Conservation (phyloP, 2,329 filamentous ascomycete species). For the Fusarium buharicum region DNA sequence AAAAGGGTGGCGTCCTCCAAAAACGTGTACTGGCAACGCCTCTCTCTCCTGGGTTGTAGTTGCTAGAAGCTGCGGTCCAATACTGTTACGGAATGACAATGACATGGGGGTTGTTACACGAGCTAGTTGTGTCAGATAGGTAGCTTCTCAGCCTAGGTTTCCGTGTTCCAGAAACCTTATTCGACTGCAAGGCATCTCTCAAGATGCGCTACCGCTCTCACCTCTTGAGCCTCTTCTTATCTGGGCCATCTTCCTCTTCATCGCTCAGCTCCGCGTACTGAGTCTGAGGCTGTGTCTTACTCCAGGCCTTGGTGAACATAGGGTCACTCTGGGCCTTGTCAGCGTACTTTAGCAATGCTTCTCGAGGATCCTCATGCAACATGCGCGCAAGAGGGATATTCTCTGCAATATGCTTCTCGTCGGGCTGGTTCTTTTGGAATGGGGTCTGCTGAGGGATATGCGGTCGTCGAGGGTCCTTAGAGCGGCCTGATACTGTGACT, state of each 20-base stretch:
- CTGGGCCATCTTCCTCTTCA: slow-evolving; percentile 77
- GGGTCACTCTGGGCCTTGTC: slow-evolving; percentile 93
- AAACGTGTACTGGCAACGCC: slow-evolving; percentile 5
- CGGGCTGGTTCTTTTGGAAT: slow-evolving; percentile 89
- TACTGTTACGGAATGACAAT: slow-evolving; percentile 30
- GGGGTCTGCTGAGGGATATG: slow-evolving; percentile 86
- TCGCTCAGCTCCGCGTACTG: slow-evolving; percentile 92
- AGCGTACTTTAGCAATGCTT: slow-evolving; percentile 93
- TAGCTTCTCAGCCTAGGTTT: slow-evolving; percentile 12
- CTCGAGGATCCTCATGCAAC: slow-evolving; percentile 95
- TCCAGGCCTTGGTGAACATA: slow-evolving; percentile 94
- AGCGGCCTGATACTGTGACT: slow-evolving; percentile 80
- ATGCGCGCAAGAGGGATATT: slow-evolving; percentile 91
- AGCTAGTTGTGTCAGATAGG: slow-evolving; percentile 13
- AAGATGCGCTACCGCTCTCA: slow-evolving; percentile 48
- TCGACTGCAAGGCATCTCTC: slow-evolving; percentile 8
- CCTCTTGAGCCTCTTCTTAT: slow-evolving; percentile 71
- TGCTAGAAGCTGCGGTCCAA: slow-evolving; percentile 7
- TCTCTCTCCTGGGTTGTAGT: background rate
- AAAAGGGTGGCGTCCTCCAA: slow-evolving; percentile 15
- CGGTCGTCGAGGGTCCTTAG: slow-evolving; percentile 83
- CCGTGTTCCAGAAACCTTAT: slow-evolving; percentile 15
- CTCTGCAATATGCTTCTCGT: slow-evolving; percentile 87
- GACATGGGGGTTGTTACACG: slow-evolving; percentile 25
- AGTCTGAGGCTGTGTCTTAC: slow-evolving; percentile 88